Evolutionary conservation across 176 grass and related monocot species (phyloP), one percentile per base, ranked within the genome.

Genomic region (Otatea glauca): DNA sequence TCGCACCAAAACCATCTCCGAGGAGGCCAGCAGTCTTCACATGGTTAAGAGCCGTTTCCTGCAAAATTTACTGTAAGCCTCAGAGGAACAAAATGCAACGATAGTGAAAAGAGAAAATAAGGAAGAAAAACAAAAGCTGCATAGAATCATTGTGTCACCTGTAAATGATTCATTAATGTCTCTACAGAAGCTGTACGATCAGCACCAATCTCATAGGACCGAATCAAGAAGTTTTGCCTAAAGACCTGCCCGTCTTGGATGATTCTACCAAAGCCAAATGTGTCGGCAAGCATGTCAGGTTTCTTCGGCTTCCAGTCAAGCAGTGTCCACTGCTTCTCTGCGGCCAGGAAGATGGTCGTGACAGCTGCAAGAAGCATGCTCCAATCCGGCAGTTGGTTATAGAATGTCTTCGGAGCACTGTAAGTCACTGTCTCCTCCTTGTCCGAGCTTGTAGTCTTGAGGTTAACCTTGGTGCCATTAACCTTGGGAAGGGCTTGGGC

Each of bases 21-120:
- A 99, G 81, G 61, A 99, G 90, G 45, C 97, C 97, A 61, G 90
- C 97, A 54, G 85, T 85, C 70, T 86, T 96, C 72, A 99, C 97
- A 89, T 99, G 97, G 49, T 99, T 99, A 83, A 99, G 93, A 12
- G 93, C 97, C 5, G 97, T 99, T 92, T 99, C 97, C 97, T 99
- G 87, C 32, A 88, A 82, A 80, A 66, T 47, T 8, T 47, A 89
- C n/a, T 13, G 35, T 69, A 9, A 80, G 72, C 1, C 43, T 84
- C 17, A 41, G 29, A n/a, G 43, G 9, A 71, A 90, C 47, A 84
- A 74, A 29, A 81, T 32, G 16, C 12, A 70, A 55, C 44, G 70
- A 72, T 49, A 50, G 35, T 76, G 8, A 58, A 51, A 23, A 35
- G 0, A 35, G 9, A 53, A 41, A 59, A 45, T 32, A 42, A 20